These are phyloP conservation scores for Butyriboletus appendiculatus DNA, from an alignment of 1,284 basidiomycete genomes.

Conservation along the genomic window DNA sequence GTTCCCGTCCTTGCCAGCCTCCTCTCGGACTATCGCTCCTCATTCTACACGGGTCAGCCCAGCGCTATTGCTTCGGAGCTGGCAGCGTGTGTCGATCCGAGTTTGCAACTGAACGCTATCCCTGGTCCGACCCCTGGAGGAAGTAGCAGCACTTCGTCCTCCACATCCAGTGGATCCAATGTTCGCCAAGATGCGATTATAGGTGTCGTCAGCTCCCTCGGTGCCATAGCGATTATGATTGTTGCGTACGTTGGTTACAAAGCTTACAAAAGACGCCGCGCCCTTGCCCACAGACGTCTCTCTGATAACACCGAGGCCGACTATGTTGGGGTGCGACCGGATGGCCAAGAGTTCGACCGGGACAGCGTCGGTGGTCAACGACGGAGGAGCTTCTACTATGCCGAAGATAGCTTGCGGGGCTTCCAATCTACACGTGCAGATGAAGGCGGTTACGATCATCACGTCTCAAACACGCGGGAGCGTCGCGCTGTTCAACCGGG, in stretches of 20 bases:
- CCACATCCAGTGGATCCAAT: slow-evolving; percentile 18
- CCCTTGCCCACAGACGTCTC: slow-evolving; percentile 62
- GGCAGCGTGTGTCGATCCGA: slow-evolving; percentile 61
- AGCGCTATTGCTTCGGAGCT: slow-evolving; percentile 45
- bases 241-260: slow-evolving; percentile 64
- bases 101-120: slow-evolving; percentile 54
- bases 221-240: slow-evolving; percentile 66
- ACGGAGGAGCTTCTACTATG: slow-evolving; percentile 78
- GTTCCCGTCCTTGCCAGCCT: slow-evolving; percentile 55
- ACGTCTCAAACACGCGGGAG: slow-evolving; percentile 43
- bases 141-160: slow-evolving; percentile 15
- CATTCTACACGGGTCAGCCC: slow-evolving; percentile 56
- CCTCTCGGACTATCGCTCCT: slow-evolving; percentile 54
- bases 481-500: slow-evolving; percentile 52
- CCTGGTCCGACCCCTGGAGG: slow-evolving; percentile 37
- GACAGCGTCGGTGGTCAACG: slow-evolving; percentile 71
- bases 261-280: slow-evolving; percentile 58
- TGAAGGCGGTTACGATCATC: slow-evolving; percentile 32
- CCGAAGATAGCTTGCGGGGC: slow-evolving; percentile 74
- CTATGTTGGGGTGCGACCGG: slow-evolving; percentile 43
- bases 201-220: slow-evolving; percentile 75
- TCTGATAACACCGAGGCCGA: slow-evolving; percentile 45
- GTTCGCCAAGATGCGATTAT: slow-evolving; percentile 75
- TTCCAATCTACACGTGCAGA: slow-evolving; percentile 38
- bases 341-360: slow-evolving; percentile 69